Percentiles rank a stretch among this genome's conserved stretches.
phyloP scores from a whole-genome alignment of 2,329 filamentous ascomycete species.

The Stagonosporopsis cucurbitacearum region DNA sequence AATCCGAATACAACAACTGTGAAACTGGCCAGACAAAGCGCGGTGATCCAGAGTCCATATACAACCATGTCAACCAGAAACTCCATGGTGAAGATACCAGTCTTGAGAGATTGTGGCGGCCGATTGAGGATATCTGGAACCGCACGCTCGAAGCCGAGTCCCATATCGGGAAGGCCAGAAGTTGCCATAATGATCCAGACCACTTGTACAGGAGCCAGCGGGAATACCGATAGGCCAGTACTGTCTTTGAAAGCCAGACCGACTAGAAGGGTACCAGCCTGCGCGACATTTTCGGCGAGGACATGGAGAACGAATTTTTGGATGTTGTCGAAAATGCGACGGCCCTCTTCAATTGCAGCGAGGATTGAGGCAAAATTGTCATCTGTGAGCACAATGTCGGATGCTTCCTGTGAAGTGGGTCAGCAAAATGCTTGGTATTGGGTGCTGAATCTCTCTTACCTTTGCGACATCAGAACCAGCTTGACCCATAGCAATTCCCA shows the following conservation, averaged over 20 bases:
- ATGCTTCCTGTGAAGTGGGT: slow-evolving; percentile 11
- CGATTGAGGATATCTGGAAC: slow-evolving; percentile 79
- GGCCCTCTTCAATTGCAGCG: slow-evolving; percentile 80
- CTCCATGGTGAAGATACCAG: slow-evolving; percentile 49
- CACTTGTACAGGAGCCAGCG: slow-evolving; percentile 83
- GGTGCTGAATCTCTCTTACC: not conserved
- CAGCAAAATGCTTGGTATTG: not conserved
- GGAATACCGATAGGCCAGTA: slow-evolving; percentile 78
- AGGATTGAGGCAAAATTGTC: slow-evolving; percentile 90
- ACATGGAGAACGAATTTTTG: slow-evolving; percentile 83
- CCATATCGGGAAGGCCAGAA: slow-evolving; percentile 80
- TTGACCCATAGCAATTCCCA: slow-evolving; percentile 86
- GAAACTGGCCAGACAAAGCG: slow-evolving; percentile 43
- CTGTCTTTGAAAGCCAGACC: slow-evolving; percentile 82
- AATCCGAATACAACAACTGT: slow-evolving; percentile 45
- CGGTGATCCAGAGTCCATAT: slow-evolving; percentile 48
- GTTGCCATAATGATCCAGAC: slow-evolving; percentile 96
- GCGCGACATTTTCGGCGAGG: slow-evolving; percentile 80
- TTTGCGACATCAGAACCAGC: slow-evolving; percentile 84
- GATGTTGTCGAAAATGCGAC: slow-evolving; percentile 87
- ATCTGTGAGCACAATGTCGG: slow-evolving; percentile 81
- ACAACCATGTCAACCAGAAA: slow-evolving; percentile 49
- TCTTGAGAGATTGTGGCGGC: slow-evolving; percentile 67
- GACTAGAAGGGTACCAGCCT: slow-evolving; percentile 80
- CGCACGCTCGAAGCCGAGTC: slow-evolving; percentile 79